A percentile compares a stretch with the other conserved stretches of the same genome.
Conservation (phyloP, 2,329 filamentous ascomycete genomes). For the Paradendryphiella salina region DNA sequence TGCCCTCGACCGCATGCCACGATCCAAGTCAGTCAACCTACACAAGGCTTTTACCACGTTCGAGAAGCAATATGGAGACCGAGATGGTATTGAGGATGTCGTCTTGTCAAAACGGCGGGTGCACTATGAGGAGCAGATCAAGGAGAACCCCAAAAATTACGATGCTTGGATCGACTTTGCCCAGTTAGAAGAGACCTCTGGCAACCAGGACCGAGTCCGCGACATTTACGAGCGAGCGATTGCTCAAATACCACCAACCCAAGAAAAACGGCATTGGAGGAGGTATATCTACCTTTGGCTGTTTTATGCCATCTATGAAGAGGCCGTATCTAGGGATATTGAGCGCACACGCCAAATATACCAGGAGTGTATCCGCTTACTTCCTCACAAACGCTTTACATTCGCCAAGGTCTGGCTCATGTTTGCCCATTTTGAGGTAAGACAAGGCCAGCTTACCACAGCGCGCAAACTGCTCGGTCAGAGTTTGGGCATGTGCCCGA, state of each 20-base stretch:
- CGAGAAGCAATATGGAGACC: conserved; percentile 96
- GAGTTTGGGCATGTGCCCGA: conserved; percentile 91
- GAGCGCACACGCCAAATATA: conserved; percentile 87
- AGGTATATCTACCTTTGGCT: conserved; percentile 98
- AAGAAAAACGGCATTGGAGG: conserved; percentile 96
- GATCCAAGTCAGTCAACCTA: conserved; percentile 79
- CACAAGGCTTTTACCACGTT: conserved; percentile 97
- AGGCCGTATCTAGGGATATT: conserved; percentile 78
- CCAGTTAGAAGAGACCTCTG: conserved; percentile 81
- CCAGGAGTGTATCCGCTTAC: conserved; percentile 79
- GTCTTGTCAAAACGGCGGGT: conserved; percentile 91
- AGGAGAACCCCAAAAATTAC: conserved; percentile 94
- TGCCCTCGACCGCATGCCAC: conserved; percentile 85
- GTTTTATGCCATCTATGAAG: conserved; percentile 95
- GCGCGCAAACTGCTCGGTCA: conserved; percentile 88
- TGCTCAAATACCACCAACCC: conserved; percentile 89
- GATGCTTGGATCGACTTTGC: conserved; percentile 97
- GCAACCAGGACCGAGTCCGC: conserved; percentile 79
- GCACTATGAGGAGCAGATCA: conserved; percentile 91
- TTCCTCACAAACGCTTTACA: conserved; percentile 96
- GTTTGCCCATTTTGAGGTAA: conserved; percentile 90
- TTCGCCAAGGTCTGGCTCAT: conserved; percentile 96
- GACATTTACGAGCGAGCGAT: conserved; percentile 96
- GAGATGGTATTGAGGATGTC: conserved; percentile 91
- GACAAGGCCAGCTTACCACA: conserved; percentile 76